Evolutionary conservation across 768 basidiomycete species (phyloP), one percentile per base, ranked within the genome.

Genomic region (Calvatia gigantea): DNA sequence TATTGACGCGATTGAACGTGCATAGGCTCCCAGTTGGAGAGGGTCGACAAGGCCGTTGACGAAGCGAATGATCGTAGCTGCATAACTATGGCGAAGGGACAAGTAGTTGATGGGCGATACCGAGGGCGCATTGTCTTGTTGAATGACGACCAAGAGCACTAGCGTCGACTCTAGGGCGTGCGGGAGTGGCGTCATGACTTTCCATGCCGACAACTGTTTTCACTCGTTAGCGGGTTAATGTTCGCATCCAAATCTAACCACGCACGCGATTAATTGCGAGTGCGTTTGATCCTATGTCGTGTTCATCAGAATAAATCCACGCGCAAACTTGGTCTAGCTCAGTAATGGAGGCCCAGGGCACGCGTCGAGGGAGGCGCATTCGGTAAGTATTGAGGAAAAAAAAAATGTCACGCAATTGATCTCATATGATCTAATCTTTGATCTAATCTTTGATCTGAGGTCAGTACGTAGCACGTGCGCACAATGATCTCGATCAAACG

Each of bases 21-120:
- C 96, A 65, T 90, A 98, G 17, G 82, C 80, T 6, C 94, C 92
- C 8, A 84, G 79, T 65, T 99, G 97, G 9, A 97, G 75, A 12
- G 95, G 94, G 64, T 99, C 97, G 6, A 98, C 96, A 33, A 98
- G 79, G 1, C 94, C 91, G 63, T 98, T 99, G 60, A 98, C 91
- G 61, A 98, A 83, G 29, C 96, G 77, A 56, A 95, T 87, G 57
- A 97, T 75, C 1, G 93, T 85, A 23, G 87, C 75, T 7, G 91
- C 84, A 68, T 92, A 94, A 57, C 81, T 82, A 62, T 94, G 87
- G 17, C 95, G 81, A 51, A 91, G 69, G 47, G 75, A 69, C 32
- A 91, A 75, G 33, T 69, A 62, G 0, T 78, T 73, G 2, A 62
- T 51, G 8, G 68, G 62, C 2, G 54, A n/a, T 3, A 21, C 49